A percentile compares a stretch with the other conserved stretches of the same genome.
Conservation (phyloP, 2,329 filamentous ascomycete species). For the Sphaerulina populicola region DNA sequence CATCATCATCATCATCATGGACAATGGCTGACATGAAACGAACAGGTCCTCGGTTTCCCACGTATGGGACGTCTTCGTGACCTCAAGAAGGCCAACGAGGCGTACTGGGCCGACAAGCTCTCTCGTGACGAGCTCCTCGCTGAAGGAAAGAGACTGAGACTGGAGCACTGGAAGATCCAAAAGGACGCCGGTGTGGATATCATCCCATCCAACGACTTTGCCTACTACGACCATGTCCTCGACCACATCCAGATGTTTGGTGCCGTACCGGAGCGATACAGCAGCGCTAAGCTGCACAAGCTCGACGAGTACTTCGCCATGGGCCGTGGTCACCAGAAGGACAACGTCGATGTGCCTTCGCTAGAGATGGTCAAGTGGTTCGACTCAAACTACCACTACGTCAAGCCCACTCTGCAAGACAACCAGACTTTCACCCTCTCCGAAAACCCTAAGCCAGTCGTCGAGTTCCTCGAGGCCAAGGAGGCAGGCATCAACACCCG, state of each 20-base stretch:
- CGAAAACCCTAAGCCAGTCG: constrained; percentile 82
- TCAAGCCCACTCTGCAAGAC: constrained; percentile 97
- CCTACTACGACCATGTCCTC: constrained; percentile 95
- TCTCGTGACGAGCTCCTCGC: constrained; percentile 81
- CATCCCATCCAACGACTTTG: constrained; percentile 99
- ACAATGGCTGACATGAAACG: constrained; percentile 23
- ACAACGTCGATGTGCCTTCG: constrained; percentile 79
- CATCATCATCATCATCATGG: too few species aligned
- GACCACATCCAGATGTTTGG: constrained; percentile 97
- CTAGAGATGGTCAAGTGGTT: constrained; percentile 99
- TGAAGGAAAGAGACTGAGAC: constrained; percentile 93
- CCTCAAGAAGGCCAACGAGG: constrained; percentile 99
- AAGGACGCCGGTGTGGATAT: constrained; percentile 95
- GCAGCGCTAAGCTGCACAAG: constrained; percentile 73
- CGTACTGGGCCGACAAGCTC: constrained; percentile 94
- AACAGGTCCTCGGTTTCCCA: constrained; percentile 79
- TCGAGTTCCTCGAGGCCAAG: constrained; percentile 95
- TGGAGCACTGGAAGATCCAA: constrained; percentile 99
- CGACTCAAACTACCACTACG: constrained; percentile 99
- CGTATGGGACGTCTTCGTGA: constrained; percentile 98
- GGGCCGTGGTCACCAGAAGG: constrained; percentile 97
- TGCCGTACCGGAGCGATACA: constrained; percentile 87
- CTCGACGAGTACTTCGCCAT: constrained; percentile 99
- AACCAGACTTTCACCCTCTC: constrained; percentile 91
- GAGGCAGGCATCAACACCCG: constrained; percentile 87